Percentiles rank a stretch among this genome's conserved stretches.
phyloP scores from a whole-genome alignment of 148 eudicot genomes.

The Vaccinium macrocarpon region DNA sequence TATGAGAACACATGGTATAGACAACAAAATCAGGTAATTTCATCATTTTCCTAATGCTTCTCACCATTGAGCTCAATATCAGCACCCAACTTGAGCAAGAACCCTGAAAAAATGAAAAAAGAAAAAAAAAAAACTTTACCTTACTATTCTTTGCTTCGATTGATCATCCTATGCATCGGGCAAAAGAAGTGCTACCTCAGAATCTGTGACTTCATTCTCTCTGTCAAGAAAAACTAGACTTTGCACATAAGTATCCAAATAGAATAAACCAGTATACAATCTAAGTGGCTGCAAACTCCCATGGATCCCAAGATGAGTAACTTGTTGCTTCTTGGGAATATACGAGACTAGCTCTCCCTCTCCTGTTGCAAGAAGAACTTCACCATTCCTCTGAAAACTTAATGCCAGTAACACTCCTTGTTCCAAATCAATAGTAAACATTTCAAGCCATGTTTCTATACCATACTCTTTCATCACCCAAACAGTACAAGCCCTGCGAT shows the following conservation, averaged over 20 bases:
- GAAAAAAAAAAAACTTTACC: not conserved
- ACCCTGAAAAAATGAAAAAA: not conserved
- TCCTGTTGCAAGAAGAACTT: slow-evolving; percentile 11
- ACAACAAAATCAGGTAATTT: not conserved
- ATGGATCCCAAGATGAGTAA: slow-evolving; percentile 13
- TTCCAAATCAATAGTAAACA: slow-evolving; percentile 15
- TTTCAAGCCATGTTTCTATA: slow-evolving; percentile 15
- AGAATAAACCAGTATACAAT: slow-evolving; percentile 8
- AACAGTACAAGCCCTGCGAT: slow-evolving; percentile 11
- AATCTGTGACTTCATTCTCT: not conserved
- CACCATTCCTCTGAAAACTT: slow-evolving; percentile 19
- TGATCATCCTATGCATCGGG: not conserved
- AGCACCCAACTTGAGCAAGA: not conserved
- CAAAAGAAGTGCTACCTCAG: not conserved
- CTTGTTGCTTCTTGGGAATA: not conserved
- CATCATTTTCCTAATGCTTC: not conserved
- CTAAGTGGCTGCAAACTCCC: not conserved
- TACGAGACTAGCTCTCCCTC: slow-evolving; percentile 18
- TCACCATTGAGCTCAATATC: not conserved
- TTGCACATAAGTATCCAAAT: slow-evolving; percentile 16
- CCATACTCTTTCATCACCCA: slow-evolving; percentile 30
- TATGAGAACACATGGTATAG: not conserved
- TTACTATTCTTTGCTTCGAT: not conserved
- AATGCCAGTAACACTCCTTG: not conserved
- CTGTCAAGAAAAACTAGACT: slow-evolving; percentile 22